Evolutionary conservation across 805 yeast genomes (phyloP), one percentile per base, ranked within the genome.

Genomic region (Cyberlindnera xylosilytica): DNA sequence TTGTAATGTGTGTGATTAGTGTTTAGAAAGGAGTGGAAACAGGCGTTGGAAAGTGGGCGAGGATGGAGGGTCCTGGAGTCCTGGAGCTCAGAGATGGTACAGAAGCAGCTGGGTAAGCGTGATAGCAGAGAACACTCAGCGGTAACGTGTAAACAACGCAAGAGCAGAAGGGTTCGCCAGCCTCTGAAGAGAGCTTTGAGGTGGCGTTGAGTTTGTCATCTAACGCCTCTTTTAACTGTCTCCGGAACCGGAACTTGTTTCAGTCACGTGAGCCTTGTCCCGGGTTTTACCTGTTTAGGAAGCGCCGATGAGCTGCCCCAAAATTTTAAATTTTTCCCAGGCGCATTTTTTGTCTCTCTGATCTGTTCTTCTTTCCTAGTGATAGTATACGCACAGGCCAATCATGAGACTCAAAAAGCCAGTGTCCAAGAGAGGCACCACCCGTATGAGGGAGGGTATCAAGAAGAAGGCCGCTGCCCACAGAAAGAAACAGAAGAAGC

Each of bases 371-470:
- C 6, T 8, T 19, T n/a, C n/a, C n/a, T n/a, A n/a, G n/a, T n/a
- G n/a, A n/a, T n/a, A n/a, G n/a, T n/a, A n/a, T n/a, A n/a, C n/a
- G n/a, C n/a, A n/a, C n/a, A n/a, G n/a, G 24, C 22, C 15, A n/a
- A 19, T 6, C 6, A 55, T 56, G 60, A 56, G 61, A 53, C 46
- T 56, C 39, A 56, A 54, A 42, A 56, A 55, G 39, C 62, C 62
- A 30, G 83, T 89, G 30, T 85, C 95, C 47, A 93, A 91, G 68
- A 81, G 98, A 69, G 74, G 81, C 39, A 78, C 93, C 61, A 91
- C 98, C 57, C 88, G 95, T 65, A 79, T 90, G 87, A 81, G 89
- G 60, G 96, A 90, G 65, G 99, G 99, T 50, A 89, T 93, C 63
- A 85, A 87, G 72, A 93, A 89, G 78, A 93, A 93, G 68, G 90